A percentile compares a stretch with the other conserved stretches of the same genome.
These are phyloP conservation scores for Cairneyella variabilis DNA, from an alignment of 495 filamentous ascomycete species.

Conservation along the genomic window DNA sequence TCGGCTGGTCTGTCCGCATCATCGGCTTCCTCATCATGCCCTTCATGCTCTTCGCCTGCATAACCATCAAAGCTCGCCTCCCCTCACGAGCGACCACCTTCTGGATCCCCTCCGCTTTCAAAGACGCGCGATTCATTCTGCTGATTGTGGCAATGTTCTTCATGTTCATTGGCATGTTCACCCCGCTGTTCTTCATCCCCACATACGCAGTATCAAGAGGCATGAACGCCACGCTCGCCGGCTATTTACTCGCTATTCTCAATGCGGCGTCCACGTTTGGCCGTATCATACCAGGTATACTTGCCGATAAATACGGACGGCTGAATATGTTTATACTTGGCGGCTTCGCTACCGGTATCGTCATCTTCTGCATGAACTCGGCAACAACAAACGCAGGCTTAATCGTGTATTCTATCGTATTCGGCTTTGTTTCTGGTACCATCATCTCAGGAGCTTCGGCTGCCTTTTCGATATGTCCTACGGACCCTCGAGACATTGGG, in stretches of 20 bases:
- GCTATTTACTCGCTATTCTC: conserved; percentile 48
- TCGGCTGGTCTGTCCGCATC: conserved; percentile 56
- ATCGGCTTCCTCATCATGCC: conserved; percentile 51
- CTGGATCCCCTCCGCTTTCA: conserved; percentile 36
- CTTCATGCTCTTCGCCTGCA: conserved; percentile 39
- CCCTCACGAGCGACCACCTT: conserved; percentile 37
- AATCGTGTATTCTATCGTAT: conserved; percentile 56
- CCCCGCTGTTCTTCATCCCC: conserved; percentile 52
- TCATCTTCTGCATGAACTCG: conserved; percentile 38
- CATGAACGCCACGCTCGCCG: conserved; percentile 43
- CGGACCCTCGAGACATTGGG: conserved; percentile 39
- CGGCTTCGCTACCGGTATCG: conserved; percentile 31
- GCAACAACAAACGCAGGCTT: conserved; percentile 39
- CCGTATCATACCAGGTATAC: conserved; percentile 48
- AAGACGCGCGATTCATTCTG: conserved; percentile 24
- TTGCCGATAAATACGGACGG: conserved; percentile 49
- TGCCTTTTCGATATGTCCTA: conserved; percentile 35
- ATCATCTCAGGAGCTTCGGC: conserved; percentile 55
- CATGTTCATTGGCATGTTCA: conserved; percentile 48
- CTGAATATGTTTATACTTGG: conserved; percentile 43
- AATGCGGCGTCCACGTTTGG: conserved; percentile 51
- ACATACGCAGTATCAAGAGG: conserved; percentile 45
- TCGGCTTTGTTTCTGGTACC: conserved; percentile 69
- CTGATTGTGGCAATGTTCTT: conserved; percentile 23
- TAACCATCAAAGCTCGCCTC: conserved; percentile 39